Base-by-base conservation (phyloP, 1,139 yeast species). In the Geotrichum phurueaensis region DNA sequence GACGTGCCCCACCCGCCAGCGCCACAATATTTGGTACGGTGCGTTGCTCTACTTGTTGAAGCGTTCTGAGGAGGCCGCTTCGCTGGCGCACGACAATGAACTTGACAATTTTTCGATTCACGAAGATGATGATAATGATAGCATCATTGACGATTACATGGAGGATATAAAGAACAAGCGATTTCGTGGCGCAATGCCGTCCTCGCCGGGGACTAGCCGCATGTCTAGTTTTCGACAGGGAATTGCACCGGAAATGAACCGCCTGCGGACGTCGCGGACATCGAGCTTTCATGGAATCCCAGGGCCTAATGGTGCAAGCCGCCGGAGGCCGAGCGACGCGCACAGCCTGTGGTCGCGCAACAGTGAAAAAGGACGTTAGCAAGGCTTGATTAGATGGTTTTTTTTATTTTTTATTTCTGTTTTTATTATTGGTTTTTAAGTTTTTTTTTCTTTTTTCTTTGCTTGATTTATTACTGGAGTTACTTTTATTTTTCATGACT, bases 11-110 rank as follows among this genome's bases (percentile, higher is more conserved):
- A 88, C 91, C 2, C 82, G 96, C 71, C 87, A 86, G 67, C 84
- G 97, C 57, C 98, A 94, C 72, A 90, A 89, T 69, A 85, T 91
- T 59, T 94, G 99, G 99, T 87, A 81, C 73, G 87, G 89, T 68
- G 89, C 97, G 0, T 78, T 94, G 66, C 81, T 88, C 64, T 91
- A 88, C 70, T 76, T 92, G 76, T 78, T 90, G 52, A 85, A 84
- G 70, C 80, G 94, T 68, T 85, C 83, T 64, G 77, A 85, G 65
- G 87, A 84, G 60, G 91, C 85, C 49, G 75, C 59, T n/a, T 43
- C 49, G 20, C 45, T 31, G 9, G 20, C 47, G 10, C 47, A 39
- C 20, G 47, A 39, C 20, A n/a, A n/a, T 39, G 47, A 50, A 1
- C 20, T 23, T 9, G 51, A 50, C 10, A 22, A 39, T 7, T 51